These are phyloP conservation scores for Actinidia arguta DNA, from an alignment of 179 eudicot genomes.

Conservation along the genomic window DNA sequence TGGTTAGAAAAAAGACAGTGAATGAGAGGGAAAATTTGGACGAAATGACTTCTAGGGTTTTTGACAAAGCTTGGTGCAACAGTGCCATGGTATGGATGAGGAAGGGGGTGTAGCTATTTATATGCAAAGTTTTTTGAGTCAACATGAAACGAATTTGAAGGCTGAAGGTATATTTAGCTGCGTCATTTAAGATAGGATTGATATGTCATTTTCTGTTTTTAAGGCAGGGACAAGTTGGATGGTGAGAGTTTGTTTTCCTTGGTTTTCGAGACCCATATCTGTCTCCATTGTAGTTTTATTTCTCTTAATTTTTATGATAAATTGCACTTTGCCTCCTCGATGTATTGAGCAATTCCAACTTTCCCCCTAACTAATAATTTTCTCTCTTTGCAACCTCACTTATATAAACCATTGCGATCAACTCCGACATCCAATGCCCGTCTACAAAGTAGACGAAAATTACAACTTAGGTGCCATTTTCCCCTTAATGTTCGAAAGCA, in stretches of 20 bases:
- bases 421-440: no score
- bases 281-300: no score
- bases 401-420: no score
- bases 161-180: slow-evolving; percentile 23
- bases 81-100: slow-evolving; percentile 21
- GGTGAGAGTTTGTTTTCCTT: slow-evolving; percentile 46
- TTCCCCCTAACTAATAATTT: no score
- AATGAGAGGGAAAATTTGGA: background rate
- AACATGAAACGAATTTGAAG: background rate
- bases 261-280: slow-evolving; percentile 19
- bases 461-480: no score
- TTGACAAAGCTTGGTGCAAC: background rate
- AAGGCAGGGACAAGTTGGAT: slow-evolving; percentile 50
- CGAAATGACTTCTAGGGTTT: slow-evolving; percentile 1
- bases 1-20: background rate
- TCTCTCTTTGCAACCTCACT: no score
- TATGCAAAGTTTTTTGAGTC: background rate
- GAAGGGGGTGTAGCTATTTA: background rate
- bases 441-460: no score
- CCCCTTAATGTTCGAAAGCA: no score
- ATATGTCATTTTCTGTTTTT: slow-evolving; percentile 37
- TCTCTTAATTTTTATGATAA: no score
- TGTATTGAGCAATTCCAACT: no score
- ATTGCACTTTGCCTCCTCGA: no score
- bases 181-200: slow-evolving; percentile 31